These are phyloP conservation scores for Anthoceros angustus DNA, from an alignment of 225 moss, liverwort and hornwort species.

Conservation along the genomic window DNA sequence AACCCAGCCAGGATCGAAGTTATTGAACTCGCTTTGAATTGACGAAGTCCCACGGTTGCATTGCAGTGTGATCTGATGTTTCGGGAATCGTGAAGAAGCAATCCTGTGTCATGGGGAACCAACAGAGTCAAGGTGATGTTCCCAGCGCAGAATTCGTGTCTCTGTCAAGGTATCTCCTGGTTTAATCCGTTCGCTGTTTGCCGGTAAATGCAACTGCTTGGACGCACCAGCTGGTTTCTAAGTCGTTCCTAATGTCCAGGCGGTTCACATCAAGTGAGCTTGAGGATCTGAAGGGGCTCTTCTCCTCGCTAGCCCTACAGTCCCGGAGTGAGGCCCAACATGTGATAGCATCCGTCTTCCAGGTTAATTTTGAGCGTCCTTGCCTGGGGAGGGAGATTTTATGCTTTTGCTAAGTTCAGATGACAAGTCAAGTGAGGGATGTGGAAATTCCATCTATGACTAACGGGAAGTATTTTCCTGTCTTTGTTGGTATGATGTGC, in stretches of 20 bases:
- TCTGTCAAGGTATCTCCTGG: background rate
- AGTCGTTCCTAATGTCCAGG: slow-evolving; percentile 15
- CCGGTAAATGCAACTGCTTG: background rate
- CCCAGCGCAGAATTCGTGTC: background rate
- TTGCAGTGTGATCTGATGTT: too few species aligned
- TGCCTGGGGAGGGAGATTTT: too few species aligned
- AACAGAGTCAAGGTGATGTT: background rate
- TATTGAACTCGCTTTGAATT: too few species aligned
- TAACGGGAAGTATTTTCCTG: too few species aligned
- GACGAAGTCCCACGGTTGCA: too few species aligned
- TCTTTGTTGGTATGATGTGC: background rate
- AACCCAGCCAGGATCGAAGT: too few species aligned
- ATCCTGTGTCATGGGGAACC: background rate
- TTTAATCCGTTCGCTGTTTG: background rate
- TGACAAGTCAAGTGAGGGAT: too few species aligned
- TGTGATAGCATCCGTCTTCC: slow-evolving; percentile 74
- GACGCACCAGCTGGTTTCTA: too few species aligned
- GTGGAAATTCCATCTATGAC: too few species aligned
- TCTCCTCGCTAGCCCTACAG: slow-evolving; percentile 51
- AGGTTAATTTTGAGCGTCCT: slow-evolving; percentile 19
- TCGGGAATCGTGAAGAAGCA: background rate
- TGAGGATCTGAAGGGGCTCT: slow-evolving; percentile 57
- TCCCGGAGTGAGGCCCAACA: slow-evolving; percentile 56
- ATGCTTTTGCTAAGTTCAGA: too few species aligned
- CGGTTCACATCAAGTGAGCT: slow-evolving; percentile 47